These are phyloP conservation scores for Scheffersomyces illinoinensis DNA, from an alignment of 1,139 yeast genomes.

Conservation along the genomic window DNA sequence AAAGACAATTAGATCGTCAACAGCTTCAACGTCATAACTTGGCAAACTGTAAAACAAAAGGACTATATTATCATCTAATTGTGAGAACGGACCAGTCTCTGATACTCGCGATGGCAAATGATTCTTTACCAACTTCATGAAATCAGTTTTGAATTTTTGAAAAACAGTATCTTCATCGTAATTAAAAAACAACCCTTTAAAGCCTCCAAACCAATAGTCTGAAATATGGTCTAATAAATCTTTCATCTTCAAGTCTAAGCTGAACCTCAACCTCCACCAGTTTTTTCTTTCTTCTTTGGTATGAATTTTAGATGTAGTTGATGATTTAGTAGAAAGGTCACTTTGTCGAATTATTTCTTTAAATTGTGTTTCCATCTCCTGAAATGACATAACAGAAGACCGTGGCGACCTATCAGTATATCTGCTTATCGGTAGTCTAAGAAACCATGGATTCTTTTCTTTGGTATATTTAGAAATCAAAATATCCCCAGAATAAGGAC, in stretches of 20 bases:
- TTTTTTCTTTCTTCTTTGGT: conserved; percentile 61
- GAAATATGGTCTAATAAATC: conserved; percentile 62
- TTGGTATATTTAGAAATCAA: conserved; percentile 48
- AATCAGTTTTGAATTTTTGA: conserved; percentile 38
- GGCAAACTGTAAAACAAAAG: conserved; percentile 53
- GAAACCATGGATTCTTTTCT: conserved; percentile 40
- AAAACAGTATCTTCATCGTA: conserved; percentile 25
- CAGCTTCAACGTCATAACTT: conserved; percentile 28
- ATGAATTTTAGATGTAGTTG: conserved; percentile 49
- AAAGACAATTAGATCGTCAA: conserved; percentile 68
- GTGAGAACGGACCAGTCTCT: conserved; percentile 19
- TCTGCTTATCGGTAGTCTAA: conserved; percentile 64
- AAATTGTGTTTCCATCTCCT: conserved; percentile 47
- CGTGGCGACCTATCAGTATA: conserved; percentile 46
- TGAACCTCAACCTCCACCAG: conserved; percentile 80
- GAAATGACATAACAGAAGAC: conserved; percentile 37
- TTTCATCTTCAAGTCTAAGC: conserved; percentile 58
- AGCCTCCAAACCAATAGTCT: conserved; percentile 79
- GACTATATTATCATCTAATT: conserved; percentile 51
- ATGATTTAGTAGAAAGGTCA: conserved; percentile 56
- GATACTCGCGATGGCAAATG: conserved; percentile 40
- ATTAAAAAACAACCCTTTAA: conserved; percentile 57
- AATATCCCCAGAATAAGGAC: conserved; percentile 58
- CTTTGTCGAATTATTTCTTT: conserved; percentile 57
- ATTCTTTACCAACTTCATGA: conserved; percentile 25